Evolutionary conservation across 2,329 filamentous ascomycete genomes (phyloP), one percentile per base, ranked within the genome.

Genomic region (Talaromyces atroroseus): DNA sequence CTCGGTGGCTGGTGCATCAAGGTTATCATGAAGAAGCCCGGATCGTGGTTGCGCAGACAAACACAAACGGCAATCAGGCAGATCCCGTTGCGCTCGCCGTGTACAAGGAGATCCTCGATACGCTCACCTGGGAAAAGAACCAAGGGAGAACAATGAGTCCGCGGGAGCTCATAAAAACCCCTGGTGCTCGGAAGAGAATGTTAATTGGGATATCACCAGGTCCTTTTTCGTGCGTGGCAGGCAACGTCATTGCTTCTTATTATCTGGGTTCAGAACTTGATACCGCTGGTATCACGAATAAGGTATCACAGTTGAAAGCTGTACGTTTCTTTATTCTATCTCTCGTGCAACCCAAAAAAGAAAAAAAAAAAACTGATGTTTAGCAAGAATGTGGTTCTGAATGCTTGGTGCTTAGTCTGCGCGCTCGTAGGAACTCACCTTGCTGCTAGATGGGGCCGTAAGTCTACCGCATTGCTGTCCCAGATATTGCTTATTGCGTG

Each of bases 51-150:
- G 77, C 77, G 1, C 68, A 72, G 60, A 72, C 74, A 10, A 74
- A 80, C 50, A 69, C 76, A 10, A 64, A 78, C 56, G 76, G 79
- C 3, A 69, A 80, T 54, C 59, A 67, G 1, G 59, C 66, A 0
- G 68, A 77, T 59, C 72, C 72, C 2, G 64, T 74, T 14, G 72
- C 73, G 3, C 62, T 75, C 2, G 60, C 71, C 3, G 67, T 73
- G 16, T 76, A 71, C 65, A 73, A 75, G 57, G 74, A 78, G 60
- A 81, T 81, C 38, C 61, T 74, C n/a, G 76, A 78, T 54, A 76
- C 77, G 7, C 63, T 77, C 12, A 69, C 71, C 47, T 78, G 69
- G 68, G 77, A 78, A 59, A 77, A 74, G 62, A 72, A 75, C 52
- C 66, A 68, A 49, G 70, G 69, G 6, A 64, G 68, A 18, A 71